phyloP scores from a whole-genome alignment of 2,329 filamentous ascomycete genomes.

The Cladosporium sp. region DNA sequence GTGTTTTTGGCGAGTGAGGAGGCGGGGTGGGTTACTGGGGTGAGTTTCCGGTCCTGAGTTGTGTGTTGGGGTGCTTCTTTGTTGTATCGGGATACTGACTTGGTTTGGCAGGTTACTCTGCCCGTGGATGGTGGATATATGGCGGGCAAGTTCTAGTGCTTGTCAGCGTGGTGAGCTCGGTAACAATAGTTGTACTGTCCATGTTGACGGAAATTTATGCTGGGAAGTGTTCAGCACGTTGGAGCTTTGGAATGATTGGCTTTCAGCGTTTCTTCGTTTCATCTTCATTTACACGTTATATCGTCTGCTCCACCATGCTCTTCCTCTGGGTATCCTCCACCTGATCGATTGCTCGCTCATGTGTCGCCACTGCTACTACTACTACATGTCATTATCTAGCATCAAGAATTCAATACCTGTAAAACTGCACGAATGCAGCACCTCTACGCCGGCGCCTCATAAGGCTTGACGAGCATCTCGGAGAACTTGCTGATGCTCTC shows the following conservation, averaged over 20 bases:
- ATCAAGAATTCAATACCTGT: background rate
- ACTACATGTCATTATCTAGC: background rate
- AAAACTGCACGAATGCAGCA: background rate
- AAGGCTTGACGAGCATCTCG: conserved; percentile 75
- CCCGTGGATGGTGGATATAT: conserved; percentile 18
- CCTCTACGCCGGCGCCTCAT: conserved; percentile 55
- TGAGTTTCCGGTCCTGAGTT: background rate
- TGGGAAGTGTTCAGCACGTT: no score
- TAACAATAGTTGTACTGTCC: no score
- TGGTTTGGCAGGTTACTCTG: conserved; percentile 2
- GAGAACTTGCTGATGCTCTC: conserved; percentile 89
- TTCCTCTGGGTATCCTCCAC: background rate
- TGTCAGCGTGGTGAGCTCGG: no score
- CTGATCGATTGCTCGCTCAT: background rate
- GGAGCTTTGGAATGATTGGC: no score
- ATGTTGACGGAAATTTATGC: no score
- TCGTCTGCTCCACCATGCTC: background rate
- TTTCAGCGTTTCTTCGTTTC: background rate
- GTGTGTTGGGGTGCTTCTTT: background rate
- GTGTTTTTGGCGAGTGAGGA: conserved; percentile 79
- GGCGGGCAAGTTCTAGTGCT: background rate
- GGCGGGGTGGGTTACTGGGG: conserved; percentile 76
- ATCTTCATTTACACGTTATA: conserved; percentile 13
- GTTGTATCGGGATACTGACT: background rate
- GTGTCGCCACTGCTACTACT: background rate